phyloP scores from a whole-genome alignment of 2,329 filamentous ascomycete genomes.

The Alternaria brassicicola region DNA sequence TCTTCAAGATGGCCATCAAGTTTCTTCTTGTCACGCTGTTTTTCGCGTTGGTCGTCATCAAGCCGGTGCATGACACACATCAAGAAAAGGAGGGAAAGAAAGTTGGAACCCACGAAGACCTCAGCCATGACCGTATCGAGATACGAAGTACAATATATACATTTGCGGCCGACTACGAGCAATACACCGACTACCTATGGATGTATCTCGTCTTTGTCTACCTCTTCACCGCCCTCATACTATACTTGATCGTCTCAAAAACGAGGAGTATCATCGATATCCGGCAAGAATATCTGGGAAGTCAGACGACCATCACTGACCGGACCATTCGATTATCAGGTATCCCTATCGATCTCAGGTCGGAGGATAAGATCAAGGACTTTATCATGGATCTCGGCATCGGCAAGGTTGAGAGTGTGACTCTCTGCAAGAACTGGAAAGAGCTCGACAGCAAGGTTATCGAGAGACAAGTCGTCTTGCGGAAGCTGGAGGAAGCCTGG shows the following conservation, averaged over 20 bases:
- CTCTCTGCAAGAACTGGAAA: slow-evolving; percentile 85
- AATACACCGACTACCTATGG: slow-evolving; percentile 73
- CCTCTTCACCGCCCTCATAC: slow-evolving; percentile 80
- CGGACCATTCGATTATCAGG: slow-evolving; percentile 90
- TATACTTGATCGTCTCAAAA: slow-evolving; percentile 83
- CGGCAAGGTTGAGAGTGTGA: slow-evolving; percentile 87
- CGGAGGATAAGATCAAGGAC: slow-evolving; percentile 81
- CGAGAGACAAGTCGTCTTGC: slow-evolving; percentile 67
- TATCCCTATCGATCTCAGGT: slow-evolving; percentile 78
- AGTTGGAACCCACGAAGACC: slow-evolving; percentile 33
- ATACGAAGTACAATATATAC: slow-evolving; percentile 29
- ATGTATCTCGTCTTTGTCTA: slow-evolving; percentile 95
- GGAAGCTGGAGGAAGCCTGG: slow-evolving; percentile 82
- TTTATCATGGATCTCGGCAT: slow-evolving; percentile 88
- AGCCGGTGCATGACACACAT: slow-evolving; percentile 81
- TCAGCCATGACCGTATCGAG: slow-evolving; percentile 23
- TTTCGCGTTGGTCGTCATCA: slow-evolving; percentile 79
- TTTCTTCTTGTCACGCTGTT: slow-evolving; percentile 81
- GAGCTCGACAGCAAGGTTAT: slow-evolving; percentile 77
- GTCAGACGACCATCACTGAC: slow-evolving; percentile 94
- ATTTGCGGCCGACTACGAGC: slow-evolving; percentile 44
- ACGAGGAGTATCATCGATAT: slow-evolving; percentile 85
- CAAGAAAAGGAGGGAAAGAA: slow-evolving; percentile 35
- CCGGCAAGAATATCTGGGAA: slow-evolving; percentile 88
- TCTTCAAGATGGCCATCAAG: slow-evolving; percentile 93